phyloP scores from a whole-genome alignment of 768 basidiomycete genomes.

The Tulasnella sp. region DNA sequence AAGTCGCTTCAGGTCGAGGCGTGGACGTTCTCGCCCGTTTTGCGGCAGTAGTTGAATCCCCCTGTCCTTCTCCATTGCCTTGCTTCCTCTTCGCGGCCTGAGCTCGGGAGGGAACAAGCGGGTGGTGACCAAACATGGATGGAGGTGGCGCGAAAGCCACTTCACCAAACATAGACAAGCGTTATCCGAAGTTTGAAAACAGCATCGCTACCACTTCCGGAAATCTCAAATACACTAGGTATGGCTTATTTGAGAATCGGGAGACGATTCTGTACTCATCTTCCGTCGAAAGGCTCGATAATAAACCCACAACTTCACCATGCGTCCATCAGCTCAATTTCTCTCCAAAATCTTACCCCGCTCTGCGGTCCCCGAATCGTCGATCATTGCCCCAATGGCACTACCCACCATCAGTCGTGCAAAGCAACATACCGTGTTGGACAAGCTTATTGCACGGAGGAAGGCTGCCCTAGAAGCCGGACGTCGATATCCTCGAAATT shows the following conservation, averaged over 20 bases:
- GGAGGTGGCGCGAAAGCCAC: neutral
- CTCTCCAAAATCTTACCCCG: slow-evolving; percentile 33
- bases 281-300: neutral
- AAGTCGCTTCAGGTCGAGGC: neutral
- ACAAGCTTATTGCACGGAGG: slow-evolving; percentile 29
- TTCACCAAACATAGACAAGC: neutral
- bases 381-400: neutral
- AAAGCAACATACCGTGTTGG: slow-evolving; percentile 27
- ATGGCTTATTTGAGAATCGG: neutral
- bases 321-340: slow-evolving; percentile 26
- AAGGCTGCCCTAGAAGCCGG: neutral
- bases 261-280: neutral
- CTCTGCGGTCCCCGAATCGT: slow-evolving; percentile 20
- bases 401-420: slow-evolving; percentile 6
- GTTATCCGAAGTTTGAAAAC: neutral
- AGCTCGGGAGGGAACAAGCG: neutral
- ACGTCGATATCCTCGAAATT: slow-evolving; percentile 34
- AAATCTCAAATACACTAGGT: neutral
- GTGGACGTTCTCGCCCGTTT: neutral
- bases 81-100: neutral
- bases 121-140: neutral
- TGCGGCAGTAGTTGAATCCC: neutral
- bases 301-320: slow-evolving; percentile 12
- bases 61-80: neutral
- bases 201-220: neutral